These are phyloP conservation scores for Cadophora sp. DNA, from an alignment of 2,329 filamentous ascomycete genomes.

Conservation along the genomic window DNA sequence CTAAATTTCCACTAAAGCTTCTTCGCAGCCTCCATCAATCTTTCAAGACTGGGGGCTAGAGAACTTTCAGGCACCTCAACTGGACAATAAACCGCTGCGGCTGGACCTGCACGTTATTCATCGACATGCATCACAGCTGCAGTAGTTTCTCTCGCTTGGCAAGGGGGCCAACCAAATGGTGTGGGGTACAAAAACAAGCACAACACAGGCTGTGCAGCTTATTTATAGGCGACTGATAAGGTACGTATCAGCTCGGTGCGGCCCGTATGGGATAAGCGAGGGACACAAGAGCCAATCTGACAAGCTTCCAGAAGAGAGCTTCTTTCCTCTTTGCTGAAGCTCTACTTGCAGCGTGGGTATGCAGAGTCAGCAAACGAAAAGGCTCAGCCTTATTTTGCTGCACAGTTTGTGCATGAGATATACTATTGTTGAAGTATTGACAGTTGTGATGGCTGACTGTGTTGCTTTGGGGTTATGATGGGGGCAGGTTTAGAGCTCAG, in stretches of 20 bases:
- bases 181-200: neutral
- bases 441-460: slow-evolving; percentile 6
- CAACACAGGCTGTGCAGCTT: slow-evolving; percentile 12
- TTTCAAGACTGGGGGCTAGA: neutral
- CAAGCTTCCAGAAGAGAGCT: slow-evolving; percentile 5
- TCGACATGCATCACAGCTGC: neutral
- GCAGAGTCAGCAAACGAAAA: neutral
- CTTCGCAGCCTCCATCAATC: neutral
- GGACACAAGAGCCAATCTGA: neutral
- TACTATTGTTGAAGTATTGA: neutral
- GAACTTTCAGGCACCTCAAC: neutral
- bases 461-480: slow-evolving; percentile 4
- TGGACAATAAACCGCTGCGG: neutral
- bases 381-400: neutral
- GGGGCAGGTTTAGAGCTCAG: neutral
- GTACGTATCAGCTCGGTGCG: neutral
- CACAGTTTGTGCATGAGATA: neutral
- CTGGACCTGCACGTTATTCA: slow-evolving; percentile 5
- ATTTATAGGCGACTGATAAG: slow-evolving; percentile 11
- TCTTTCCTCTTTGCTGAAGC: neutral
- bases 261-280: neutral
- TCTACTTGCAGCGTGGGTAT: neutral
- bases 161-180: slow-evolving; percentile 3
- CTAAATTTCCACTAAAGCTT: neutral
- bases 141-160: slow-evolving; percentile 6